Percentiles rank a stretch among this genome's conserved stretches.
Evolutionary conservation across 768 basidiomycete genomes (phyloP).

Genomic region (Suillus hirtellus): DNA sequence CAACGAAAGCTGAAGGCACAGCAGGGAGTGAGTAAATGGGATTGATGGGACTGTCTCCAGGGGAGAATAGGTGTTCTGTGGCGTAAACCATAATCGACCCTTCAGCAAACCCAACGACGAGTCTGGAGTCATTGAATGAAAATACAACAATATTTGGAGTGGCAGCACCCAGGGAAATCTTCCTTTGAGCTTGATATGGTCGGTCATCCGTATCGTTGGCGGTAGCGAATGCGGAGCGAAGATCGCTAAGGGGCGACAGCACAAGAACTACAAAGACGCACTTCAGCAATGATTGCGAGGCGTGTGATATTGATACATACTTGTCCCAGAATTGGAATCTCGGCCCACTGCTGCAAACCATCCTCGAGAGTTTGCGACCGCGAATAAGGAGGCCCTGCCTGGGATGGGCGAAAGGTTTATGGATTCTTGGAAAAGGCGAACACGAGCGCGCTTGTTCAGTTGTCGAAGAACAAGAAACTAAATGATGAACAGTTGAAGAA

Average conservation of each 20-base stretch:
- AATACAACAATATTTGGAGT: slow-evolving; percentile 58
- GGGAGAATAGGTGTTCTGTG: slow-evolving; percentile 49
- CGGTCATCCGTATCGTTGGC: slow-evolving; percentile 40
- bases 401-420: slow-evolving; percentile 43
- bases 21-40: slow-evolving; percentile 52
- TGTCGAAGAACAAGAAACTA: slow-evolving; percentile 42
- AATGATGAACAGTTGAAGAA: slow-evolving; percentile 12
- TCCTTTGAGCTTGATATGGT: slow-evolving; percentile 54
- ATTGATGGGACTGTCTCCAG: slow-evolving; percentile 40
- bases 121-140: slow-evolving; percentile 56
- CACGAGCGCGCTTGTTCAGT: slow-evolving; percentile 62
- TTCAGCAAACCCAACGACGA: slow-evolving; percentile 58
- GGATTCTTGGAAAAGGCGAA: slow-evolving; percentile 56
- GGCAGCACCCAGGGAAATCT: slow-evolving; percentile 42
- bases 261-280: slow-evolving; percentile 48
- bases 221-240: slow-evolving; percentile 53
- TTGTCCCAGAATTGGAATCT: slow-evolving; percentile 34
- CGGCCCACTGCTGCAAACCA: slow-evolving; percentile 69
- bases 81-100: slow-evolving; percentile 66
- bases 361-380: slow-evolving; percentile 56
- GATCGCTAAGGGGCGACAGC: slow-evolving; percentile 57
- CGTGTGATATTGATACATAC: slow-evolving; percentile 30
- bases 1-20: slow-evolving; percentile 43
- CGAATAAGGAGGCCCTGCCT: slow-evolving; percentile 54
- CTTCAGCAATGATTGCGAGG: background rate